Conservation (phyloP, 495 filamentous ascomycete species). For the Podospora bellae-mahoneyi region DNA sequence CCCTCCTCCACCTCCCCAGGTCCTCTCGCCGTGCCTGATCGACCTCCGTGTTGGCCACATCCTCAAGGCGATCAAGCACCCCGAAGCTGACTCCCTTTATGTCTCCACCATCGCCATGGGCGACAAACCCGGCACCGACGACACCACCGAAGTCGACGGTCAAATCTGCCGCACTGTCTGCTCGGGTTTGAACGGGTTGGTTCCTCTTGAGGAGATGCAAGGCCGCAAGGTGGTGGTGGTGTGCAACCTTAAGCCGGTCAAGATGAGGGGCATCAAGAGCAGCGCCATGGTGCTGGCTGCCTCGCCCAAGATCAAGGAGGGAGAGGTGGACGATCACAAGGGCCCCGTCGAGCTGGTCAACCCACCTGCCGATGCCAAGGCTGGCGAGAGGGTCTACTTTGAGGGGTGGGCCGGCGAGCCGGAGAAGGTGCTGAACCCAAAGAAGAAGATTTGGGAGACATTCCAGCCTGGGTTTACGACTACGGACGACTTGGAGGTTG, state of each 20-base stretch:
- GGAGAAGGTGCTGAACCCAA: conserved; percentile 89
- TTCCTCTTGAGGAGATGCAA: conserved; percentile 95
- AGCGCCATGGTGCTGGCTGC: conserved; percentile 95
- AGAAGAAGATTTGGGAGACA: conserved; percentile 98
- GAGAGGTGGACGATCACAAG: conserved; percentile 76
- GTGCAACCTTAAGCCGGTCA: conserved; percentile 97
- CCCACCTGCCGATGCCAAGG: conserved; percentile 72
- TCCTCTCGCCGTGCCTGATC: conserved; percentile 78
- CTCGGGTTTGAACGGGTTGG: conserved; percentile 88
- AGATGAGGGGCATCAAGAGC: conserved; percentile 96
- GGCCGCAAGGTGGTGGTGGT: conserved; percentile 89
- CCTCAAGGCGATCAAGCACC: conserved; percentile 88
- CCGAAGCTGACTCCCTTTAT: conserved; percentile 91
- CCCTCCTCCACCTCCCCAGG: conserved; percentile 61
- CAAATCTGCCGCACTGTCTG: conserved; percentile 91
- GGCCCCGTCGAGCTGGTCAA: conserved; percentile 90
- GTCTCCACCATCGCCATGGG: conserved; percentile 97
- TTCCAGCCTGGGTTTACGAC: conserved; percentile 94
- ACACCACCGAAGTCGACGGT: conserved; percentile 81
- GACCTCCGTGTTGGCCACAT: conserved; percentile 97
- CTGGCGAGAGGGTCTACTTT: conserved; percentile 86
- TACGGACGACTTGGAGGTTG: conserved; percentile 72
- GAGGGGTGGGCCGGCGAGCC: conserved; percentile 93
- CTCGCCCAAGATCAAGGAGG: conserved; percentile 73
- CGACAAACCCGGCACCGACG: conserved; percentile 78